Conservation (phyloP, 1,284 basidiomycete genomes). For the Phellinidium pouzarii region DNA sequence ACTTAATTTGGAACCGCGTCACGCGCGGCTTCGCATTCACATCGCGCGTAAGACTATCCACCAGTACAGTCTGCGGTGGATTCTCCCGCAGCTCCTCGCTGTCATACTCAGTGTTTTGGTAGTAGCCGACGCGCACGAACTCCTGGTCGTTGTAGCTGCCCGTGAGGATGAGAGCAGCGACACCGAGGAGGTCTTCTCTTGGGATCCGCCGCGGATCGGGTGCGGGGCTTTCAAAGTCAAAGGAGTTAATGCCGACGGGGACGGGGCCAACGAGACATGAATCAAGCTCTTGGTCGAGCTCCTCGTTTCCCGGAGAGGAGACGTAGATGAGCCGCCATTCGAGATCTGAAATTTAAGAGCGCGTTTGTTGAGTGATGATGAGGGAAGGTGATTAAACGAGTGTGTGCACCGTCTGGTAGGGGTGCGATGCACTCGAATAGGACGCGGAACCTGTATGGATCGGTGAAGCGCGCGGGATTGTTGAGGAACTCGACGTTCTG, state of each 20-base stretch:
- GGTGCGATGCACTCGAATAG: conserved; percentile 97
- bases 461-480: conserved; percentile 88
- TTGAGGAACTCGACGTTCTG: conserved; percentile 86
- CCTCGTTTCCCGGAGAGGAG: conserved; percentile 86
- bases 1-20: conserved; percentile 85
- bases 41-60: conserved; percentile 79
- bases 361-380: not conserved
- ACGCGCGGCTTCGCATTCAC: conserved; percentile 92
- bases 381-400: conserved; percentile 1
- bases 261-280: conserved; percentile 95
- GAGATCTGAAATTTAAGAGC: conserved; percentile 1
- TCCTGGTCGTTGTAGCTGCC: conserved; percentile 90
- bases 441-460: conserved; percentile 91
- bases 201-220: conserved; percentile 75
- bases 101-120: conserved; percentile 98
- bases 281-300: conserved; percentile 93
- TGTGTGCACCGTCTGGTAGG: conserved; percentile 73
- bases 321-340: conserved; percentile 86
- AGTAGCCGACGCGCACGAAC: conserved; percentile 98
- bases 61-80: conserved; percentile 63
- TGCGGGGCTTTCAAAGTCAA: conserved; percentile 85
- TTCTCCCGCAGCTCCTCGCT: conserved; percentile 81
- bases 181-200: conserved; percentile 78
- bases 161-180: conserved; percentile 89
- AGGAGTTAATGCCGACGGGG: conserved; percentile 84